Conservation (phyloP, 2,329 filamentous ascomycete species). For the Fusarium sp. region DNA sequence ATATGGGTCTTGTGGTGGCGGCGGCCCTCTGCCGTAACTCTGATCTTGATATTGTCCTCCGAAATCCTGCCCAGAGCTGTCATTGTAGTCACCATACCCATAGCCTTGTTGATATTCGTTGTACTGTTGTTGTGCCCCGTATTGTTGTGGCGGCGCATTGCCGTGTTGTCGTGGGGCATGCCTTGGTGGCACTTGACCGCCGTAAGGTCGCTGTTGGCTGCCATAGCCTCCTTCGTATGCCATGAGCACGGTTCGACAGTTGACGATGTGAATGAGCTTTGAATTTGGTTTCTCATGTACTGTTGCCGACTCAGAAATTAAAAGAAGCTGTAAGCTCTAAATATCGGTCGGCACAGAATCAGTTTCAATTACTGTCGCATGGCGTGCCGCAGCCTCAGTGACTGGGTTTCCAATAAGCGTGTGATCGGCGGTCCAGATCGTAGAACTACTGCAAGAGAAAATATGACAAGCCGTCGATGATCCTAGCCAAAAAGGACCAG, state of each 20-base stretch:
- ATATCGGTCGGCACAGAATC: slow-evolving; percentile 32
- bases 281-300: slow-evolving; percentile 3
- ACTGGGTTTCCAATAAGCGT: slow-evolving; percentile 36
- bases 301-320: slow-evolving; percentile 1
- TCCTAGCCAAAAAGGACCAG: slow-evolving; percentile 7
- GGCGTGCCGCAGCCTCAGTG: slow-evolving; percentile 42
- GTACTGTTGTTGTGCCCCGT: slow-evolving; percentile 56
- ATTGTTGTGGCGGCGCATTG: slow-evolving; percentile 51
- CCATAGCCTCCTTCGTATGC: slow-evolving; percentile 63
- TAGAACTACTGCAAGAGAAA: slow-evolving; percentile 31
- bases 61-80: slow-evolving; percentile 56
- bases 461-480: slow-evolving; percentile 19
- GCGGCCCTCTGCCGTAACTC: slow-evolving; percentile 59
- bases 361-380: slow-evolving; percentile 45
- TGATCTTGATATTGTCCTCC: slow-evolving; percentile 59
- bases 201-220: slow-evolving; percentile 62
- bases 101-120: slow-evolving; percentile 62
- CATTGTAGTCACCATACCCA: slow-evolving; percentile 60
- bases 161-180: slow-evolving; percentile 54
- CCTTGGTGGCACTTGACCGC: slow-evolving; percentile 59
- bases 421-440: slow-evolving; percentile 42
- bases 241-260: slow-evolving; percentile 53
- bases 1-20: slow-evolving; percentile 59
- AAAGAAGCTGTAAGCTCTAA: slow-evolving; percentile 3
- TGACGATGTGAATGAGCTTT: background rate